A percentile compares a stretch with the other conserved stretches of the same genome.
These are phyloP conservation scores for Camelina neglecta DNA, from an alignment of 345 rosid species.

Conservation along the genomic window DNA sequence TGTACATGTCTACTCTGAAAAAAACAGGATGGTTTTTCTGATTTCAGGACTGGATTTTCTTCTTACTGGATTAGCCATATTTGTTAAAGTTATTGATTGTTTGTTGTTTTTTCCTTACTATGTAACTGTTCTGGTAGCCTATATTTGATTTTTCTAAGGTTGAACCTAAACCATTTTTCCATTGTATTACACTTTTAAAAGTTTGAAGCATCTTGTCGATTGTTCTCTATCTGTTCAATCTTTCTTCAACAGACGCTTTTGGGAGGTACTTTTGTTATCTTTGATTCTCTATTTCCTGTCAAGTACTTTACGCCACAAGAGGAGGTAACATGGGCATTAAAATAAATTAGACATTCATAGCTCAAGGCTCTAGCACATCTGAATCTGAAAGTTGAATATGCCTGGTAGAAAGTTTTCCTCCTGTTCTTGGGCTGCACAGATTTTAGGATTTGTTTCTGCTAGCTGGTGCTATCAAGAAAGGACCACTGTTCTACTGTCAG, in stretches of 20 bases:
- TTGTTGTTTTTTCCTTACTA: conserved; percentile 24
- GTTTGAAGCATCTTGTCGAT: conserved; percentile 16
- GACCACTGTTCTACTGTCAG: conserved; percentile 20
- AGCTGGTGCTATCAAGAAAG: conserved; percentile 21
- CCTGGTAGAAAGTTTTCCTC: not conserved
- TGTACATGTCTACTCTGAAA: conserved; percentile 38
- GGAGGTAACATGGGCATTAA: not conserved
- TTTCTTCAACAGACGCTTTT: not conserved
- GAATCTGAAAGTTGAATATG: not conserved
- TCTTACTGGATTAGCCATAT: conserved; percentile 35
- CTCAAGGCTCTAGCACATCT: conserved; percentile 19
- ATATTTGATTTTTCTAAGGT: conserved; percentile 5
- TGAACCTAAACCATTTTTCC: conserved; percentile 19
- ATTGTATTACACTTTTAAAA: conserved; percentile 12
- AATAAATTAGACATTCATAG: not conserved
- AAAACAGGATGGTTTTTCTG: conserved; percentile 34
- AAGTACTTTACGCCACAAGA: conserved; percentile 3
- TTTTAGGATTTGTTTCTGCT: not conserved
- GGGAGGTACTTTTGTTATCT: not conserved
- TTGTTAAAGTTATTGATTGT: conserved; percentile 22
- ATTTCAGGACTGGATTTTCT: conserved; percentile 24
- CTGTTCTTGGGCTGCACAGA: not conserved
- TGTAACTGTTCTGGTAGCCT: conserved; percentile 13
- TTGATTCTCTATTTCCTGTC: conserved; percentile 11
- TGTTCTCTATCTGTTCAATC: conserved; percentile 1